These are phyloP conservation scores for Candida coquimbonensis DNA, from an alignment of 805 yeast genomes.

Conservation along the genomic window DNA sequence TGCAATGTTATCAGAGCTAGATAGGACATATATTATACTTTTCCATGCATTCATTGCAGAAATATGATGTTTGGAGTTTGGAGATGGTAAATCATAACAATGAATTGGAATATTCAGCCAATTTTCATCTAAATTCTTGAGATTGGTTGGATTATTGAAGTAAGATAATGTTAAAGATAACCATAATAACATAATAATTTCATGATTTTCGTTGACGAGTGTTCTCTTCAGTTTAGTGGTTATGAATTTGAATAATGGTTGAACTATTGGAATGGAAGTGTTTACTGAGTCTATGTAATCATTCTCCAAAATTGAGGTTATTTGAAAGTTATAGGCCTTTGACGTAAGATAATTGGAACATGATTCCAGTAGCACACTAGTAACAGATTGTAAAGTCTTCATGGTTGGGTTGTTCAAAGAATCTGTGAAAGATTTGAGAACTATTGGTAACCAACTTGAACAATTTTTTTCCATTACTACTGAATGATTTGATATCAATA, in stretches of 20 bases:
- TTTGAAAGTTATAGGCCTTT: slow-evolving; percentile 15
- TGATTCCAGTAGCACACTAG: slow-evolving; percentile 1
- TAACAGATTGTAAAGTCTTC: slow-evolving; percentile 9
- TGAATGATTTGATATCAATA: slow-evolving; percentile 12
- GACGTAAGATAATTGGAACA: slow-evolving; percentile 10
- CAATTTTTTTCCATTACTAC: slow-evolving; percentile 23
- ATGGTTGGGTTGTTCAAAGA: background rate
- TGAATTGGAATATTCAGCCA: slow-evolving; percentile 3
- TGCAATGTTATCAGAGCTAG: background rate
- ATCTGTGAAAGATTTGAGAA: slow-evolving; percentile 10
- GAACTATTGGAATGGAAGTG: slow-evolving; percentile 10
- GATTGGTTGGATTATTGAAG: slow-evolving; percentile 8
- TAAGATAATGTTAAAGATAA: slow-evolving; percentile 14
- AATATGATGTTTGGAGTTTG: background rate
- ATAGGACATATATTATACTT: slow-evolving; percentile 1
- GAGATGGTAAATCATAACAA: background rate
- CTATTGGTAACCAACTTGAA: slow-evolving; percentile 17
- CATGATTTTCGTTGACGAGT: background rate
- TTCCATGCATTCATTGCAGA: slow-evolving; percentile 5
- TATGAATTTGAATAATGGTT: background rate
- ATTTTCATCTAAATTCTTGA: background rate
- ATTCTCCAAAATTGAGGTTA: slow-evolving; percentile 9
- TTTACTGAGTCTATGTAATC: slow-evolving; percentile 1
- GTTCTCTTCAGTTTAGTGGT: background rate
- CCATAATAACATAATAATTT: slow-evolving; percentile 14